phyloP scores from a whole-genome alignment of 2,329 filamentous ascomycete genomes.

The Botrytis porri region DNA sequence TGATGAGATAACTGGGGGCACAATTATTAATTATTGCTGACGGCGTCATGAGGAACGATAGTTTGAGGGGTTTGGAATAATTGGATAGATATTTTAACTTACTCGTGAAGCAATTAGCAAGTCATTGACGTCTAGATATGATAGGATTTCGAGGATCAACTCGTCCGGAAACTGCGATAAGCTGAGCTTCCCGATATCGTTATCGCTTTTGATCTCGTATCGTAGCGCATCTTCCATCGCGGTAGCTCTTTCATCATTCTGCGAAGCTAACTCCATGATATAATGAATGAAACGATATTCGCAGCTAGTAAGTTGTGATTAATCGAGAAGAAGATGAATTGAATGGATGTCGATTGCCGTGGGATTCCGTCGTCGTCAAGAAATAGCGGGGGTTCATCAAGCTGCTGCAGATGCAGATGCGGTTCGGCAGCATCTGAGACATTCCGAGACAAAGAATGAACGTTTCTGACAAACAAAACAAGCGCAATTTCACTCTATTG shows the following conservation, averaged over 20 bases:
- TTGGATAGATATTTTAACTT: background rate
- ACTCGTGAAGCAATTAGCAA: slow-evolving; percentile 23
- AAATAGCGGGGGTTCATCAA: slow-evolving; percentile 17
- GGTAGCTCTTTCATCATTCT: background rate
- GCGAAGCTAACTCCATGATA: background rate
- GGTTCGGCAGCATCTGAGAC: slow-evolving; percentile 15
- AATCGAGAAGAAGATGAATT: background rate
- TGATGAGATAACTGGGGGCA: slow-evolving; percentile 45
- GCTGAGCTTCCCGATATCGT: background rate
- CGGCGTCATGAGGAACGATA: too few species aligned
- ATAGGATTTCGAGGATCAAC: slow-evolving; percentile 45
- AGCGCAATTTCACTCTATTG: background rate
- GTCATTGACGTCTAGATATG: slow-evolving; percentile 46
- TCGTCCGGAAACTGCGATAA: slow-evolving; percentile 34
- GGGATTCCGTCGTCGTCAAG: background rate
- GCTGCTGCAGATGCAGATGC: slow-evolving; percentile 11
- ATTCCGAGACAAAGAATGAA: slow-evolving; percentile 17
- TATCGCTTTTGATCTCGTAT: background rate
- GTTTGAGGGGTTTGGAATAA: background rate
- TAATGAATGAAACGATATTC: background rate
- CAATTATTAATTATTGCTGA: background rate
- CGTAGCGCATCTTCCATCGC: background rate
- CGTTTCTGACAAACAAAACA: background rate
- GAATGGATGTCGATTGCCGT: background rate
- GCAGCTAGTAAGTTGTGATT: background rate